These are phyloP conservation scores for Melocanna baccifera DNA, from an alignment of 176 grass and related monocot species.

Conservation along the genomic window DNA sequence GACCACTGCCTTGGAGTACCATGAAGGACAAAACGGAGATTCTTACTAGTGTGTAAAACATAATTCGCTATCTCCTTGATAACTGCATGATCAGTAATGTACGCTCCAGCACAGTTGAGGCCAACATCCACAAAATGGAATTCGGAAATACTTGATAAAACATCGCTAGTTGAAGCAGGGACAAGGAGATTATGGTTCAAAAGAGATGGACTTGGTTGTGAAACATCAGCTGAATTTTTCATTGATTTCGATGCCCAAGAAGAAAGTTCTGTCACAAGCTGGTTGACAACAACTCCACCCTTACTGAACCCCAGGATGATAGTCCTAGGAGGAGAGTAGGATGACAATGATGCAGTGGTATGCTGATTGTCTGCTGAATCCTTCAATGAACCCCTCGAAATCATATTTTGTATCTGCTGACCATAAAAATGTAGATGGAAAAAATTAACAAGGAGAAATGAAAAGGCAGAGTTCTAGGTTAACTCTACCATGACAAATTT, in stretches of 20 bases:
- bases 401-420: conserved; percentile 48
- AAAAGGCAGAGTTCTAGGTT: not conserved
- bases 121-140: conserved; percentile 88
- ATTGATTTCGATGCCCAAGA: conserved; percentile 18
- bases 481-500: not conserved
- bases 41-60: conserved; percentile 14
- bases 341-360: not conserved
- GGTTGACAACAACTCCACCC: conserved; percentile 81
- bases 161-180: conserved; percentile 39
- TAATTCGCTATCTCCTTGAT: conserved; percentile 48
- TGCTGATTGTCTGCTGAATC: conserved; percentile 23
- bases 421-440: not conserved
- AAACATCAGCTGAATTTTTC: conserved; percentile 3
- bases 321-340: conserved; percentile 37
- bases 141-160: conserved; percentile 66
- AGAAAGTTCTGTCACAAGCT: conserved; percentile 75
- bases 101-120: conserved; percentile 77
- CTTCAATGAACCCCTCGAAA: conserved; percentile 20
- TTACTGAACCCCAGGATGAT: conserved; percentile 87
- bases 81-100: conserved; percentile 53
- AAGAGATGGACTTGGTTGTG: not conserved
- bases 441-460: not conserved
- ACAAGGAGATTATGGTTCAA: conserved; percentile 23
- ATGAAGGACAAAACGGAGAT: conserved; percentile 54
- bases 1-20: conserved; percentile 72